Conservation (phyloP, 257 asterid species). For the Nicotiana paniculata region DNA sequence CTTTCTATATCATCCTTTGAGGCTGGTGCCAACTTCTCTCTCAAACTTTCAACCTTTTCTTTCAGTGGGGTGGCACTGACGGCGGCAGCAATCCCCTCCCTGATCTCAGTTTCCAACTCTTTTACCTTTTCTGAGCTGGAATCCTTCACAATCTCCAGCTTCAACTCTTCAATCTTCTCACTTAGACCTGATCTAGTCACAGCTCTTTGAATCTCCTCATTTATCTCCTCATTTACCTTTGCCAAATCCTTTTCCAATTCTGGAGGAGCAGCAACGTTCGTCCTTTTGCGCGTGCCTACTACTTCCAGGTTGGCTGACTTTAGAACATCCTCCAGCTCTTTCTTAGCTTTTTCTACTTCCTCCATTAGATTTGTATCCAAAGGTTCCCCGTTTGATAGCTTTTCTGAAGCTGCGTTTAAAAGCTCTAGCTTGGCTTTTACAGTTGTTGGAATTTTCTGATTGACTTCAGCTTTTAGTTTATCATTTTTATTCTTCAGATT, state of each 20-base stretch:
- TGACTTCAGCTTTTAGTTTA: slow-evolving; percentile 36
- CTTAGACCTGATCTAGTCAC: slow-evolving; percentile 40
- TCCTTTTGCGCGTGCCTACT: slow-evolving; percentile 27
- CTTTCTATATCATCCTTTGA: slow-evolving; percentile 16
- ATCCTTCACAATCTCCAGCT: slow-evolving; percentile 46
- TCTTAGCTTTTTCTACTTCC: slow-evolving; percentile 24
- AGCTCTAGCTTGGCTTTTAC: slow-evolving; percentile 28
- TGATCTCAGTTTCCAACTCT: slow-evolving; percentile 39
- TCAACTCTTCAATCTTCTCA: slow-evolving; percentile 47
- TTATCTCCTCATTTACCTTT: slow-evolving; percentile 40
- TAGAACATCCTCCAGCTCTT: slow-evolving; percentile 46
- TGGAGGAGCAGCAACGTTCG: slow-evolving; percentile 48
- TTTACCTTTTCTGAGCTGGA: slow-evolving; percentile 28
- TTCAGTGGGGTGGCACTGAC: slow-evolving; percentile 32
- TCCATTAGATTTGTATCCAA: slow-evolving; percentile 25
- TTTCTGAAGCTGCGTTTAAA: slow-evolving; percentile 29
- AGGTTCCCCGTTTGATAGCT: slow-evolving; percentile 16
- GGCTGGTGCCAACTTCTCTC: slow-evolving; percentile 14
- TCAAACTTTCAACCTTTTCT: slow-evolving; percentile 36
- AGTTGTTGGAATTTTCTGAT: slow-evolving; percentile 32
- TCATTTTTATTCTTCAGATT: slow-evolving; percentile 34
- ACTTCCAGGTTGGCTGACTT: slow-evolving; percentile 38
- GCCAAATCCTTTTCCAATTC: slow-evolving; percentile 25
- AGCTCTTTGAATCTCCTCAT: slow-evolving; percentile 46
- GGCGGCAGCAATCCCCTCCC: slow-evolving; percentile 32